Evolutionary conservation across 1,139 yeast species (phyloP).

Genomic region (Geotrichum fermentans): DNA sequence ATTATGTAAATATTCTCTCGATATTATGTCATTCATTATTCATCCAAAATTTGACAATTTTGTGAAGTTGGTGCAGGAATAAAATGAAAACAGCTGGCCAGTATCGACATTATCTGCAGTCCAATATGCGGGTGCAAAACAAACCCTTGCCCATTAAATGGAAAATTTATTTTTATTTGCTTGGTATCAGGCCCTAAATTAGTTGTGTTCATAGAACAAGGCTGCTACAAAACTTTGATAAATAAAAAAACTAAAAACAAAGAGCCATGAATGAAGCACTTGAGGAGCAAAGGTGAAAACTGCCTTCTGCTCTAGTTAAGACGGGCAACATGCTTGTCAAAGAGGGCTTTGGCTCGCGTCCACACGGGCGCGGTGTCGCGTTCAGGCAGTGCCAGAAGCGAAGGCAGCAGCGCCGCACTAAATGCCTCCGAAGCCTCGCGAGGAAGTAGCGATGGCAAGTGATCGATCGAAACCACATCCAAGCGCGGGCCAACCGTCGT

Average conservation of each 20-base stretch:
- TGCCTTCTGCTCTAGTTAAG: slow-evolving; percentile 23
- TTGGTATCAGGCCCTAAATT: not conserved
- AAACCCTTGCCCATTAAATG: too few relatives aligned
- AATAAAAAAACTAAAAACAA: too few relatives aligned
- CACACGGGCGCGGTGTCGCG: slow-evolving; percentile 84
- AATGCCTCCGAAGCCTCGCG: slow-evolving; percentile 95
- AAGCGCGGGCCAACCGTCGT: slow-evolving; percentile 67
- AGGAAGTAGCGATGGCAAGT: slow-evolving; percentile 89
- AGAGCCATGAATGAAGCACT: too few relatives aligned
- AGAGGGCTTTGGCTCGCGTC: slow-evolving; percentile 79
- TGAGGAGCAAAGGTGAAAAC: too few relatives aligned
- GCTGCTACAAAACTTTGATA: too few relatives aligned
- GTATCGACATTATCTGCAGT: too few relatives aligned
- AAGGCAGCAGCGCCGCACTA: slow-evolving; percentile 80
- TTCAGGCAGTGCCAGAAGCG: slow-evolving; percentile 74
- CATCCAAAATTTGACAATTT: too few relatives aligned
- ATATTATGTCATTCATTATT: too few relatives aligned
- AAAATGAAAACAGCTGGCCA: too few relatives aligned
- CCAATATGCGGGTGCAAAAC: too few relatives aligned
- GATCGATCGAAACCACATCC: slow-evolving; percentile 94
- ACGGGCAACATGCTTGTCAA: slow-evolving; percentile 65
- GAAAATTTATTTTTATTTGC: not conserved
- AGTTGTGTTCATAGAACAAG: not conserved
- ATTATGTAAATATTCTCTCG: too few relatives aligned
- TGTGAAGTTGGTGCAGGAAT: too few relatives aligned